A percentile compares a stretch with the other conserved stretches of the same genome.
phyloP scores from a whole-genome alignment of 371 early-diverging fungal genomes.

The Zychaea mexicana region DNA sequence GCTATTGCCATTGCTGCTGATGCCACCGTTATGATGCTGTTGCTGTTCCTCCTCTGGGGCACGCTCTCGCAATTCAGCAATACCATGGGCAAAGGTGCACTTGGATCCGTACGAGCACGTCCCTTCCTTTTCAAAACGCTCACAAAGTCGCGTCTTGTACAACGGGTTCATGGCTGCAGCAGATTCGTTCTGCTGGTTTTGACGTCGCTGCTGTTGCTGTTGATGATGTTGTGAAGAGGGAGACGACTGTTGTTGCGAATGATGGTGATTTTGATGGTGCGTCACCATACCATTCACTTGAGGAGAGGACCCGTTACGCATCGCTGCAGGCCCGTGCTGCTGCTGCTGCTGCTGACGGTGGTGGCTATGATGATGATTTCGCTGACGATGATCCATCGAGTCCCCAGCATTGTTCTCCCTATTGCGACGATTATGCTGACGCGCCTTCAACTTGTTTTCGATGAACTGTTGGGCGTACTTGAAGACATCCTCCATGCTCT shows the following conservation, averaged over 20 bases:
- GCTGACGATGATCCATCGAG: conserved; percentile 4
- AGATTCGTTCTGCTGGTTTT: conserved; percentile 13
- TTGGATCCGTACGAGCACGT: conserved; percentile 77
- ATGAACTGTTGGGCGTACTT: conserved; percentile 68
- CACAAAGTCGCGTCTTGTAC: conserved; percentile 87
- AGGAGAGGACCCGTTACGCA: neutral
- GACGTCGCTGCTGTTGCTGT: conserved; percentile 10
- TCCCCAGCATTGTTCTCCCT: conserved; percentile 22
- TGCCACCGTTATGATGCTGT: neutral
- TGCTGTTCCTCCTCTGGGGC: neutral
- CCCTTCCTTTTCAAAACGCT: conserved; percentile 79
- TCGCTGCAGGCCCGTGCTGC: neutral
- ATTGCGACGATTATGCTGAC: conserved; percentile 25
- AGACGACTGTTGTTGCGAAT: conserved; percentile 3
- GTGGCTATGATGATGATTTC: neutral
- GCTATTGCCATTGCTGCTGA: neutral
- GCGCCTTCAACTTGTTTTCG: conserved; percentile 48
- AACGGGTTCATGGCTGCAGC: conserved; percentile 48
- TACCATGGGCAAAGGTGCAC: conserved; percentile 91
- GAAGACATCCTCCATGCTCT: conserved; percentile 82
- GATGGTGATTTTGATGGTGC: neutral
- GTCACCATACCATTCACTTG: conserved; percentile 3
- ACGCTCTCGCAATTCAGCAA: conserved; percentile 71
- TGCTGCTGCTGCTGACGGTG: conserved; percentile 7
- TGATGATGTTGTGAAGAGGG: conserved; percentile 11